phyloP scores from a whole-genome alignment of 2,329 filamentous ascomycete genomes.

The Colletotrichum gigasporum region DNA sequence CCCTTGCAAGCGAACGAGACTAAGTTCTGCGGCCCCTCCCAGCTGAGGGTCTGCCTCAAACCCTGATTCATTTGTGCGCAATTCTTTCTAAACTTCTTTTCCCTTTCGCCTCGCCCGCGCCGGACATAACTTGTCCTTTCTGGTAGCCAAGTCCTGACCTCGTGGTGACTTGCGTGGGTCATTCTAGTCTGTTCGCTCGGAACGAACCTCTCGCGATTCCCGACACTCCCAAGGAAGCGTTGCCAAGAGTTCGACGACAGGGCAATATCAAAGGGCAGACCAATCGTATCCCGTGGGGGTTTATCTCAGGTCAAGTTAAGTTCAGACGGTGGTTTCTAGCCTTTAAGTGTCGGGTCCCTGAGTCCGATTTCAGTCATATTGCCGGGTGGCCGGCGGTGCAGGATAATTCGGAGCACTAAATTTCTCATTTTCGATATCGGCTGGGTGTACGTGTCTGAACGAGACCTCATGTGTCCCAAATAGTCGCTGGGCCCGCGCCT shows the following conservation, averaged over 20 bases:
- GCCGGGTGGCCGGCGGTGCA: neutral
- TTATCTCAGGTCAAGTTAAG: neutral
- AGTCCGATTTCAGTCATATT: neutral
- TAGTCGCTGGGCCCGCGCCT: too few relatives aligned
- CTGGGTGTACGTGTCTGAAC: too few relatives aligned
- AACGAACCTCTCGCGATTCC: neutral
- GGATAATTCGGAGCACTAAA: neutral
- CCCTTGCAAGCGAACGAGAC: conserved; percentile 8
- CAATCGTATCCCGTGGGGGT: neutral
- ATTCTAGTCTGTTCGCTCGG: neutral
- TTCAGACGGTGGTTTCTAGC: conserved; percentile 1
- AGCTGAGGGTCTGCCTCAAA: conserved; percentile 4
- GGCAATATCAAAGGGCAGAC: neutral
- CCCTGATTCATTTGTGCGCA: conserved; percentile 21
- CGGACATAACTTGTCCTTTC: conserved; percentile 6
- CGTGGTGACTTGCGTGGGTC: conserved; percentile 3
- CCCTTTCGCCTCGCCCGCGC: neutral
- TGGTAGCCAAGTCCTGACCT: conserved; percentile 1
- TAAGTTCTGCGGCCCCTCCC: conserved; percentile 3
- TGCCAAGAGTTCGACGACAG: conserved; percentile 5
- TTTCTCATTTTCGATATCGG: too few relatives aligned
- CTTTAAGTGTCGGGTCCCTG: neutral
- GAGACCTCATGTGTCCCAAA: too few relatives aligned
- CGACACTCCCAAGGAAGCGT: neutral
- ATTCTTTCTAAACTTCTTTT: neutral